Conservation (phyloP, 768 basidiomycete genomes). For the Trametes cubensis region DNA sequence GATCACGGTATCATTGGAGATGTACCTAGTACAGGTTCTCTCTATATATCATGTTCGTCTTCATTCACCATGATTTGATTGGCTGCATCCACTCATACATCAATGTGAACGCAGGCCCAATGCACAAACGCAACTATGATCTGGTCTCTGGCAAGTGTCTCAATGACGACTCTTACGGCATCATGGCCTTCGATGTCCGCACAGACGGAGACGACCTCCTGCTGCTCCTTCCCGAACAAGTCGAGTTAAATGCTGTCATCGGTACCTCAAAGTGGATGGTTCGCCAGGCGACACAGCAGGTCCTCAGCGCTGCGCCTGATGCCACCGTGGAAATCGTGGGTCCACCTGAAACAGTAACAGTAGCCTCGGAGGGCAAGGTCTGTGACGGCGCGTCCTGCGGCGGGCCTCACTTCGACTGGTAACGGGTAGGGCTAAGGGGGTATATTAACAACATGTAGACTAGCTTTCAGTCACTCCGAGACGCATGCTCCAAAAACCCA, state of each 20-base stretch:
- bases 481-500: conserved; percentile 4
- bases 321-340: conserved; percentile 41
- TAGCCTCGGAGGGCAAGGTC: neutral
- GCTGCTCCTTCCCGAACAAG: conserved; percentile 53
- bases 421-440: neutral
- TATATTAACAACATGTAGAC: conserved; percentile 11
- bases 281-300: conserved; percentile 51
- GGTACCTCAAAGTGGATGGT: conserved; percentile 70
- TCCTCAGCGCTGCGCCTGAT: conserved; percentile 30
- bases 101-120: conserved; percentile 46
- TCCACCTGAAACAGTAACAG: conserved; percentile 3
- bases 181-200: conserved; percentile 63
- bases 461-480: conserved; percentile 1
- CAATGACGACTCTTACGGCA: conserved; percentile 59
- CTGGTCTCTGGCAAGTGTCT: conserved; percentile 59
- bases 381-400: conserved; percentile 19
- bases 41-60: conserved; percentile 51
- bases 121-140: conserved; percentile 70
- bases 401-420: conserved; percentile 28
- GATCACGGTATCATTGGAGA: conserved; percentile 73
- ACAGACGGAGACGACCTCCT: conserved; percentile 47
- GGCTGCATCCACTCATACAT: neutral
- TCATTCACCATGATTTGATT: neutral
- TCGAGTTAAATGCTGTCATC: conserved; percentile 60
- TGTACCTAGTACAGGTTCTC: conserved; percentile 50